Conservation (phyloP, 371 early-diverging fungal genomes). For the Homolaphlyctis polyrhiza region DNA sequence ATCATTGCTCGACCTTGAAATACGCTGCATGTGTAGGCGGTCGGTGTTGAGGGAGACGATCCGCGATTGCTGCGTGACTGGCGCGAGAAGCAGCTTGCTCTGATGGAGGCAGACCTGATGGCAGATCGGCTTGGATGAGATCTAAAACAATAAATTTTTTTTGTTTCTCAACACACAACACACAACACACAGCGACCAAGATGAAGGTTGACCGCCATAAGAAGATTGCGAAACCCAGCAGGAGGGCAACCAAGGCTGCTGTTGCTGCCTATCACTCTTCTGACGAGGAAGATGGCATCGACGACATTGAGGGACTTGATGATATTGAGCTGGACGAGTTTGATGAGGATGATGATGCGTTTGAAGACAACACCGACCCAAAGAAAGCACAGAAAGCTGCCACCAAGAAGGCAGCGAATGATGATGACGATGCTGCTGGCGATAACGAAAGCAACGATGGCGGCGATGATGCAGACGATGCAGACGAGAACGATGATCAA, state of each 20-base stretch:
- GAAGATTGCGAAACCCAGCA: not conserved
- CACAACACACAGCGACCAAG: not conserved
- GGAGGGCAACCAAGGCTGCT: too few relatives aligned
- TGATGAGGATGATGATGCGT: not conserved
- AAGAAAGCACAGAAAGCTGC: not conserved
- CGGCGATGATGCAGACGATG: conserved; percentile 17
- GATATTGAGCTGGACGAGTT: not conserved
- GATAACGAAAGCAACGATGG: conserved; percentile 23
- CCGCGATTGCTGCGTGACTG: conserved; percentile 53
- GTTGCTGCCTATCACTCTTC: not conserved
- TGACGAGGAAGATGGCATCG: not conserved
- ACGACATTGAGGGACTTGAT: too few relatives aligned
- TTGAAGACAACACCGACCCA: conserved; percentile 4
- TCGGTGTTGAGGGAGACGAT: conserved; percentile 91
- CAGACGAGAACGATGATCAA: conserved; percentile 11
- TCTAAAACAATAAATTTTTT: not conserved
- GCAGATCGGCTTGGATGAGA: conserved; percentile 32
- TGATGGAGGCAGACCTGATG: conserved; percentile 34
- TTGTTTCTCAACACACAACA: not conserved
- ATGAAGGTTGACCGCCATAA: not conserved
- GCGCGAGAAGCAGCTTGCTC: conserved; percentile 24
- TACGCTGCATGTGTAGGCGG: conserved; percentile 36
- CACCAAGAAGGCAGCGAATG: not conserved
- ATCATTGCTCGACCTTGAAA: not conserved
- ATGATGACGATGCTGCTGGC: conserved; percentile 7